Base-by-base conservation (phyloP, 805 yeast genomes). In the Candida anglica region DNA sequence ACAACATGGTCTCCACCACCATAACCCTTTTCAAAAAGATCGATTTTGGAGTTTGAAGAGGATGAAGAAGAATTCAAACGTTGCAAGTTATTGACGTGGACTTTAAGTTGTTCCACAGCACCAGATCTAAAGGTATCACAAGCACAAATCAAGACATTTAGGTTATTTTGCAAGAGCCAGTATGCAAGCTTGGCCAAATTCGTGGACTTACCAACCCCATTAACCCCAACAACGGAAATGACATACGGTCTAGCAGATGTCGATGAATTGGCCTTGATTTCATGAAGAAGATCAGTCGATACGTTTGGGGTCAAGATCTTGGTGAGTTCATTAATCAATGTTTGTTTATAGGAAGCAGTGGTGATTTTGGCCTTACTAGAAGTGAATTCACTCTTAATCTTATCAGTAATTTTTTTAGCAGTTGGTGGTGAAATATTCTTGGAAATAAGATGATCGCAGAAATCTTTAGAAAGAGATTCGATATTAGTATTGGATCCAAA, bases 111-210 rank as follows among this genome's bases (percentile, higher is more conserved):
- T 57, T 91, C 98, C n/a, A 91, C 97, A 1, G 98, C 98, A 33
- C 98, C 98, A 1, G 96, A 86, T 60, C 98, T 75, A 64, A 91
- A 91, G 0, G 98, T 93, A 63, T 91, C 98, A 63, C 98, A 91
- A 0, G 98, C 98, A 15, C 95, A 94, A 48, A 91, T 84, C 33
- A 91, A 69, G 1, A 91, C 95, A 44, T 75, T 78, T 56, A 86
- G 71, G 52, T 91, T 79, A 58, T 93, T 91, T 52, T 93, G 97
- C 37, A 91, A 63, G 33, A 91, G 70, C 98, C 98, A 91, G 57
- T 86, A 91, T 2, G 96, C 98, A 33, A 91, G 64, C 58, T 91
- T 91, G 17, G 98, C 93, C 41, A 91, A 66, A 52, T 91, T 93
- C 2, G 98, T 91, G 0, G 98, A 91, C 58, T 91, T 91, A 10